phyloP scores from a whole-genome alignment of 305 asterid species.

The Petunia hybrid region DNA sequence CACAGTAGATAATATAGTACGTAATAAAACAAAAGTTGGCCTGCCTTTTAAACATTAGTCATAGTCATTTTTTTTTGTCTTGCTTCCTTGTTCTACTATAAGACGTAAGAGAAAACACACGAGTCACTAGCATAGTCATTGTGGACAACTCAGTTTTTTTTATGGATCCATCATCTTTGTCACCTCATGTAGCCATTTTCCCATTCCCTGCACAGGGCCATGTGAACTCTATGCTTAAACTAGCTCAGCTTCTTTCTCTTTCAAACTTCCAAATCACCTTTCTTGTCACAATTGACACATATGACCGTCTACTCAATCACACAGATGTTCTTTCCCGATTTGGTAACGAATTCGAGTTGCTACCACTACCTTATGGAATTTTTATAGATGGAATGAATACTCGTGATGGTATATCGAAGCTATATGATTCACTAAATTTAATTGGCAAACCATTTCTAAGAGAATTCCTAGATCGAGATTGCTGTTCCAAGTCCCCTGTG shows the following conservation, averaged over 20 bases:
- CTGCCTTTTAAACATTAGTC: no score
- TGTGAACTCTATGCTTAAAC: slow-evolving; percentile 35
- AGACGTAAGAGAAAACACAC: neutral
- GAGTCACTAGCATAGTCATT: no score
- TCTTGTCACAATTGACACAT: slow-evolving; percentile 8
- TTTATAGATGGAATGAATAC: neutral
- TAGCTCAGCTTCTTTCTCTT: slow-evolving; percentile 30
- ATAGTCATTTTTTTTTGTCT: neutral
- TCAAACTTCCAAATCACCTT: slow-evolving; percentile 17
- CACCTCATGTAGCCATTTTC: slow-evolving; percentile 32
- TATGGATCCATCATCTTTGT: neutral
- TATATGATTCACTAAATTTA: neutral
- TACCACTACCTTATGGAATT: slow-evolving; percentile 22
- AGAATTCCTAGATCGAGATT: neutral
- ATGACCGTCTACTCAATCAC: slow-evolving; percentile 28
- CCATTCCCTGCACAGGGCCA: slow-evolving; percentile 36
- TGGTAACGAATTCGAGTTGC: slow-evolving; percentile 7
- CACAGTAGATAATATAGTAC: neutral
- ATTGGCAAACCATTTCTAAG: neutral
- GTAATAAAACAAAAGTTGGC: no score
- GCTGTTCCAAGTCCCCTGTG: neutral
- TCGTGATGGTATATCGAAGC: neutral
- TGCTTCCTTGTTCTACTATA: neutral
- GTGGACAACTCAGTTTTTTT: no score
- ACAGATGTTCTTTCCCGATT: slow-evolving; percentile 31